Conservation (phyloP, 768 basidiomycete species). For the Serendipita sp. region DNA sequence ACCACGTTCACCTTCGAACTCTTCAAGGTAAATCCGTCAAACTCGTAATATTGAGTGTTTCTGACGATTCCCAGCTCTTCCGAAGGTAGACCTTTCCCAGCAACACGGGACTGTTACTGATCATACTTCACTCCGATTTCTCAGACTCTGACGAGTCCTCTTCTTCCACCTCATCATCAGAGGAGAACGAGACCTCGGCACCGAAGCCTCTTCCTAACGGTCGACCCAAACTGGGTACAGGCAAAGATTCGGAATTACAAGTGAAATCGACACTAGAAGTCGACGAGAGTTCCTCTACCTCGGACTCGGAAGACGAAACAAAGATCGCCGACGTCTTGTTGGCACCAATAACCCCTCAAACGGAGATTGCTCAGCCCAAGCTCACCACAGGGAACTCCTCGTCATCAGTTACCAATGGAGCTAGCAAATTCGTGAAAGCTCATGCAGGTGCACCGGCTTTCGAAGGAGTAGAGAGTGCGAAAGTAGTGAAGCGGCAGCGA, state of each 20-base stretch:
- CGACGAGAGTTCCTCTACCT: background rate
- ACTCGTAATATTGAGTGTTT: background rate
- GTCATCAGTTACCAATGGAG: conserved; percentile 6
- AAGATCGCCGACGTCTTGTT: background rate
- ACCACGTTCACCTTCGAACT: background rate
- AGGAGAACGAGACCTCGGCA: background rate
- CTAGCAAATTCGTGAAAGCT: background rate
- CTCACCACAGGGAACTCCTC: conserved; percentile 8
- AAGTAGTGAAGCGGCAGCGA: background rate
- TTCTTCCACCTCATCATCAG: background rate
- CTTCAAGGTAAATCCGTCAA: background rate
- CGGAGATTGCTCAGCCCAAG: background rate
- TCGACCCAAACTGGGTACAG: conserved; percentile 13
- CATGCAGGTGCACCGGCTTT: conserved; percentile 19
- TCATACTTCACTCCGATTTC: background rate
- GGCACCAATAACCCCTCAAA: background rate
- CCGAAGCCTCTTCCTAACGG: conserved; percentile 9
- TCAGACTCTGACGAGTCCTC: conserved; percentile 5
- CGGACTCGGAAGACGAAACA: background rate
- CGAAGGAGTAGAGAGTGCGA: conserved; percentile 11
- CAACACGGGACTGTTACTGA: too few relatives aligned
- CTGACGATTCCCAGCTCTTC: conserved; percentile 16
- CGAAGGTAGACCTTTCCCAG: background rate
- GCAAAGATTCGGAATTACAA: conserved; percentile 20
- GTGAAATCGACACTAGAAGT: conserved; percentile 13